Base-by-base conservation (phyloP, 495 filamentous ascomycete species). In the Trichocladium antarcticum region DNA sequence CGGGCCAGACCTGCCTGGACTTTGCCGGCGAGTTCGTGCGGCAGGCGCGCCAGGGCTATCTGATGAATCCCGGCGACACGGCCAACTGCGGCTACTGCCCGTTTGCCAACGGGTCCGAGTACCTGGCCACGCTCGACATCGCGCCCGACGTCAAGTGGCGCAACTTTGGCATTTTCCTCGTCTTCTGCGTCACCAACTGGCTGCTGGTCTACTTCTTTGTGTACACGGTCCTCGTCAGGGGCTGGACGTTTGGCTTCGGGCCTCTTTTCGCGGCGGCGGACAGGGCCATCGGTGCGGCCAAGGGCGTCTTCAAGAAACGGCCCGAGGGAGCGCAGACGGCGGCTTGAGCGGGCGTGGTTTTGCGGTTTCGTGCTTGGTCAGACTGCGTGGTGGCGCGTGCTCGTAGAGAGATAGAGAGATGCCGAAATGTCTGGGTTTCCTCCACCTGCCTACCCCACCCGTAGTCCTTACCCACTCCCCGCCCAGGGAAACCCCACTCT, bases 171-270 rank as follows among this genome's bases (percentile, higher is more conserved):
- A 83, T 90, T 47, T 89, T 89, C 70, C 44, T 86, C 29, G 78
- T 74, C 1, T 89, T 89, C 64, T 81, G 81, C 24, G 71, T 89
- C 17, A 80, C 76, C 45, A 90, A 90, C 57, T 90, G 82, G 80
- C 59, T 68, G 34, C 71, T 90, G 38, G 82, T 93, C 0, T 90
- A 89, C 64, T 89, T 93, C 70, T 87, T 93, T 51, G 77, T 90
- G 45, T 92, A 85, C 61, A 83, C 82, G 1, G 72, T 87, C 4
- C 71, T 85, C 15, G 76, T 92, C 39, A 74, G 75, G 51, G 76
- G 81, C 6, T 87, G 82, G 84, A 76, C 67, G 9, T 89, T 89
- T 56, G 85, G 85, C 0, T 67, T 87, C 35, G 77, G 80, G 10
- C 17, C 49, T 2, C 16, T 62, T 0, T 54, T 57, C 16, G 19